Evolutionary conservation across 208 protist species (phyloP), one percentile per base, ranked within the genome.

Genomic region (Lotmaria passim): DNA sequence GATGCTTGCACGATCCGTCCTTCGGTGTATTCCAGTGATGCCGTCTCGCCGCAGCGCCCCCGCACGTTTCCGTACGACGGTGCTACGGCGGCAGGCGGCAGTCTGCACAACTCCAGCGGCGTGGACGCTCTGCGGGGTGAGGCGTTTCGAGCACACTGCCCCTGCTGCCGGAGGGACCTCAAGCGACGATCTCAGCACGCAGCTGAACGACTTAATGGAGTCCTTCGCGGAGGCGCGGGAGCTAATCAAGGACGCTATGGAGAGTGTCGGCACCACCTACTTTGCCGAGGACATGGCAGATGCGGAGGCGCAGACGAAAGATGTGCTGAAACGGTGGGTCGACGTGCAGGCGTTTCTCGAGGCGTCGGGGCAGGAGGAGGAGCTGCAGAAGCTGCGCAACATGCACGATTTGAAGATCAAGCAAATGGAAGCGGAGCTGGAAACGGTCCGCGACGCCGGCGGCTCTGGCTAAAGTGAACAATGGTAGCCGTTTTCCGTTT

Each of bases 231-330:
- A 94, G 64, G 78, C 89, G 4, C 73, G 84, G 1, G 86, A 87
- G 59, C 73, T 94, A 15, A 91, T 91, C 31, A 58, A 60, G 17
- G 89, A 94, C 33, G 79, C 89, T 0, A 74, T 69, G 28, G 89
- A 94, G 21, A 91, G 82, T 28, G 66, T 80, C 6, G 86, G 89
- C 33, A 88, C 84, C 15, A 83, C 82, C 0, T 94, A 94, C 65
- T 89, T 85, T 44, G 48, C 53, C 12, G 89, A 92, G 4, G 89
- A 94, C 52, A 81, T 92, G 23, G 69, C 89, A 26, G 89, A 94
- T 51, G 89, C 89, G 0, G 61, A 65, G 46, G 55, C 26, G 19
- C 73, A 87, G 58, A 88, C 83, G 3, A 63, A 83, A 19, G 75
- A 89, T 17, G 77, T 81, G 41, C 47, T 94, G 53, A 53, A 78